Evolutionary conservation across 179 eudicot genomes (phyloP).

Genomic region (Amaranthus tricolor): DNA sequence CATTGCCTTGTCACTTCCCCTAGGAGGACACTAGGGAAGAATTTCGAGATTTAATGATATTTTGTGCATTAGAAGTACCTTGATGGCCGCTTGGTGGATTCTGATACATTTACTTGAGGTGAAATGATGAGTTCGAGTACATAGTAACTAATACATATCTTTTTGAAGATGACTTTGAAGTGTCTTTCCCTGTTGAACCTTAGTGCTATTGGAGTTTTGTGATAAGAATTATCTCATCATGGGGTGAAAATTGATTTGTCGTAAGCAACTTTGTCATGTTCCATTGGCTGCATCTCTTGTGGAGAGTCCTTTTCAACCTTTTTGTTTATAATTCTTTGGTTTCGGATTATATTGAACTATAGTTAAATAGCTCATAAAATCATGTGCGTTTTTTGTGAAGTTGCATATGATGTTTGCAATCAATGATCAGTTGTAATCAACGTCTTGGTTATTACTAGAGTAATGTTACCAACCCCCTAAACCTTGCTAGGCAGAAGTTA

Average conservation of each 20-base stretch:
- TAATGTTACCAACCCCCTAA: too few species aligned
- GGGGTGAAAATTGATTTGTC: not conserved
- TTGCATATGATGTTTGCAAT: too few species aligned
- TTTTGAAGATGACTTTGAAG: not conserved
- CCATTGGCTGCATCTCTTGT: not conserved
- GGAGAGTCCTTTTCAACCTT: not conserved
- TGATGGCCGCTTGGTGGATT: too few species aligned
- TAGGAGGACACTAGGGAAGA: not conserved
- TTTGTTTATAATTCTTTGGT: too few species aligned
- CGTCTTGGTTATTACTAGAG: too few species aligned
- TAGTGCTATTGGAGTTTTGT: not conserved
- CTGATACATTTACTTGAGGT: not conserved
- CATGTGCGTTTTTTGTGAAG: too few species aligned
- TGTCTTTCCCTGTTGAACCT: not conserved
- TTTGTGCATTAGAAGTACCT: not conserved
- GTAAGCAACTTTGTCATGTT: not conserved
- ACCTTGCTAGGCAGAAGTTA: too few species aligned
- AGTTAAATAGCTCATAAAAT: too few species aligned
- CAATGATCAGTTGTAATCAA: too few species aligned
- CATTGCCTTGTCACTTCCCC: not conserved
- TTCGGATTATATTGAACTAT: too few species aligned
- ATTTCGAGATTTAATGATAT: not conserved
- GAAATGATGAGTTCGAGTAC: too few species aligned
- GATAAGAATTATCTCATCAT: not conserved
- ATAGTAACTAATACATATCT: not conserved